These are phyloP conservation scores for Ilex aquifolium DNA, from an alignment of 257 asterid species.

Conservation along the genomic window DNA sequence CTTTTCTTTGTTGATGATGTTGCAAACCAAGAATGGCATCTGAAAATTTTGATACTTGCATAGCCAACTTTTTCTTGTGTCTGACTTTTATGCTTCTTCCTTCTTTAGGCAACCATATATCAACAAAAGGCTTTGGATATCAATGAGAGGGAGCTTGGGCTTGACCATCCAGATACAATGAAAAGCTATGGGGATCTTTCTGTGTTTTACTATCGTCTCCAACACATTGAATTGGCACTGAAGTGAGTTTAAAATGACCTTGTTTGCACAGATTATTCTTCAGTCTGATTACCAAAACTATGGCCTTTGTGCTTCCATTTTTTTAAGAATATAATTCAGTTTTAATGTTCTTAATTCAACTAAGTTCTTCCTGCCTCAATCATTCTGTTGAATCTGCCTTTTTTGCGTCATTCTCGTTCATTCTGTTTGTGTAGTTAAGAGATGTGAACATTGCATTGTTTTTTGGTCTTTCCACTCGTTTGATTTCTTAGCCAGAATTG, in stretches of 20 bases:
- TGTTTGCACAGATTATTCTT: too few relatives aligned
- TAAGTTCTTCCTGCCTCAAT: too few relatives aligned
- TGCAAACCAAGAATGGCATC: conserved; percentile 8
- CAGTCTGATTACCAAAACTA: too few relatives aligned
- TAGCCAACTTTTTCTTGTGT: conserved; percentile 6
- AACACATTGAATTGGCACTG: conserved; percentile 92
- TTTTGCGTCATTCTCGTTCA: neutral
- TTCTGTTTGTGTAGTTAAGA: too few relatives aligned
- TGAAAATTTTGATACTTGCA: conserved; percentile 1
- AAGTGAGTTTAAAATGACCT: conserved; percentile 51
- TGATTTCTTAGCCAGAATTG: conserved; percentile 4
- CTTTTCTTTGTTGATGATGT: neutral
- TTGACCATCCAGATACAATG: conserved; percentile 99
- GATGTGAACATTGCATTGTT: neutral
- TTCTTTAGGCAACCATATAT: conserved; percentile 80
- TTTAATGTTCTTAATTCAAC: too few relatives aligned
- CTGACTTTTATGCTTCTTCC: conserved; percentile 9
- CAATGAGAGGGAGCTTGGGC: conserved; percentile 98
- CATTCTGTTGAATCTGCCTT: conserved; percentile 13
- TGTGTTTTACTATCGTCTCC: conserved; percentile 97
- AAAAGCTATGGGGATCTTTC: conserved; percentile 99
- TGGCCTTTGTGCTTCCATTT: too few relatives aligned
- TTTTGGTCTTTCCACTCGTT: conserved; percentile 10
- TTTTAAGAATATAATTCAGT: too few relatives aligned
- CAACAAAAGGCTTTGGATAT: conserved; percentile 98